These are phyloP conservation scores for Mycena galericulata DNA, from an alignment of 768 basidiomycete species.

Conservation along the genomic window DNA sequence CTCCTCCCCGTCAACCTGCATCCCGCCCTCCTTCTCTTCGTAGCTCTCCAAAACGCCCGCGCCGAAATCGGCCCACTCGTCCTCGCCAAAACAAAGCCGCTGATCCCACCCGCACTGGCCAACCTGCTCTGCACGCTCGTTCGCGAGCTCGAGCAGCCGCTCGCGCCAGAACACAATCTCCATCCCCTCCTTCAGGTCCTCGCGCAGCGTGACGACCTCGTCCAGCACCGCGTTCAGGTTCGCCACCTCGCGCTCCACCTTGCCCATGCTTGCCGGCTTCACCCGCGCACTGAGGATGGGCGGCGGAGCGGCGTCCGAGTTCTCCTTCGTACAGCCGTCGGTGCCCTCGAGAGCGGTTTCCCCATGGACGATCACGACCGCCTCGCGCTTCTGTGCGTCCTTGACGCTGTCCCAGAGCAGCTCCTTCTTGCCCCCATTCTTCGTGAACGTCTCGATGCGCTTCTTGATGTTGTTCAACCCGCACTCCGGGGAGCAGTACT, in stretches of 20 bases:
- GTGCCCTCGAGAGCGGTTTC: constrained; percentile 39
- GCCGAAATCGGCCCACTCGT: constrained; percentile 80
- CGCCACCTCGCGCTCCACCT: constrained; percentile 66
- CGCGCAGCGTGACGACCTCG: constrained; percentile 69
- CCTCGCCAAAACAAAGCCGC: constrained; percentile 85
- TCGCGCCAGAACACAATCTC: constrained; percentile 80
- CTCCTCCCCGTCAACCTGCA: constrained; percentile 59
- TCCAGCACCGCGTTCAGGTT: constrained; percentile 66
- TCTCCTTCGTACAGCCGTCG: constrained; percentile 38
- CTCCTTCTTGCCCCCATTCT: constrained; percentile 71
- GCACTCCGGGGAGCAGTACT: constrained; percentile 93
- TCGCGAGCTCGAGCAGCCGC: constrained; percentile 73
- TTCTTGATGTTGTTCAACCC: constrained; percentile 79
- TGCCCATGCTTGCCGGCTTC: constrained; percentile 55
- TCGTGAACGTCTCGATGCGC: constrained; percentile 71
- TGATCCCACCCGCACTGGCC: constrained; percentile 92
- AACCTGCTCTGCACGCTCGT: constrained; percentile 70
- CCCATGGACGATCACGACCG: constrained; percentile 65
- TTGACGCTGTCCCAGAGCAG: constrained; percentile 82
- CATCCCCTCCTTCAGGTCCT: constrained; percentile 75
- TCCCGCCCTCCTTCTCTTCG: constrained; percentile 54
- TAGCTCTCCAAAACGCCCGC: constrained; percentile 78
- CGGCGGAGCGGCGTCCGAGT: constrained; percentile 26
- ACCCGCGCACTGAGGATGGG: constrained; percentile 32
- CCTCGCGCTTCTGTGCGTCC: constrained; percentile 76